Evolutionary conservation across 1,284 basidiomycete genomes (phyloP).

Genomic region (Naganishia liquefaciens): DNA sequence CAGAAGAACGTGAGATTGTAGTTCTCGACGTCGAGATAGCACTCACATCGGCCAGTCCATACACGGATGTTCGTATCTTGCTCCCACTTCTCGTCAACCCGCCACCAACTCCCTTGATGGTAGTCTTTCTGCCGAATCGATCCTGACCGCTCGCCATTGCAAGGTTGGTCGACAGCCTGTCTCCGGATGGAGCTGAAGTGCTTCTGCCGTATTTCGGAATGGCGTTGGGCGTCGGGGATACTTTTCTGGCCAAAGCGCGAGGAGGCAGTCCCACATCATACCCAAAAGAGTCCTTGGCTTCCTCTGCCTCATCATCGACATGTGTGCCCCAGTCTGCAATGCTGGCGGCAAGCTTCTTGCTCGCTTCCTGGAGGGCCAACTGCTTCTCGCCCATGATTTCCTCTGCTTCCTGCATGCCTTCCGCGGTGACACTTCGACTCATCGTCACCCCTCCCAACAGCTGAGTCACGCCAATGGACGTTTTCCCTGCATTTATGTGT

Average conservation of each 20-base stretch:
- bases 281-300: constrained; percentile 16
- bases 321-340: not conserved
- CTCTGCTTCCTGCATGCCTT: constrained; percentile 19
- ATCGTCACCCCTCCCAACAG: constrained; percentile 21
- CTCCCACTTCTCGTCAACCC: constrained; percentile 23
- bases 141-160: not conserved
- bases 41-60: constrained; percentile 27
- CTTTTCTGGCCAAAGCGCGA: constrained; percentile 12
- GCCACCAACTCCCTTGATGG: not conserved
- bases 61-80: constrained; percentile 21
- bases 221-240: constrained; percentile 1
- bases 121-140: constrained; percentile 5
- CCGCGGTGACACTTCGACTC: constrained; percentile 23
- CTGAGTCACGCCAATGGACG: not conserved
- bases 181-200: constrained; percentile 7
- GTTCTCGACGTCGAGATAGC: not conserved
- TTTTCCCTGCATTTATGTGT: constrained; percentile 1
- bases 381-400: constrained; percentile 25
- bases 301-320: constrained; percentile 10
- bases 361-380: constrained; percentile 15
- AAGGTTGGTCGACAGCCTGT: not conserved
- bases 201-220: constrained; percentile 25
- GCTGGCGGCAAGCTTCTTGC: constrained; percentile 11
- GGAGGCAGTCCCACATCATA: constrained; percentile 8
- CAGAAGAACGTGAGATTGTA: not conserved